A percentile compares a stretch with the other conserved stretches of the same genome.
Evolutionary conservation across 2,329 filamentous ascomycete genomes (phyloP).

Genomic region (Fusarium tricinctum): DNA sequence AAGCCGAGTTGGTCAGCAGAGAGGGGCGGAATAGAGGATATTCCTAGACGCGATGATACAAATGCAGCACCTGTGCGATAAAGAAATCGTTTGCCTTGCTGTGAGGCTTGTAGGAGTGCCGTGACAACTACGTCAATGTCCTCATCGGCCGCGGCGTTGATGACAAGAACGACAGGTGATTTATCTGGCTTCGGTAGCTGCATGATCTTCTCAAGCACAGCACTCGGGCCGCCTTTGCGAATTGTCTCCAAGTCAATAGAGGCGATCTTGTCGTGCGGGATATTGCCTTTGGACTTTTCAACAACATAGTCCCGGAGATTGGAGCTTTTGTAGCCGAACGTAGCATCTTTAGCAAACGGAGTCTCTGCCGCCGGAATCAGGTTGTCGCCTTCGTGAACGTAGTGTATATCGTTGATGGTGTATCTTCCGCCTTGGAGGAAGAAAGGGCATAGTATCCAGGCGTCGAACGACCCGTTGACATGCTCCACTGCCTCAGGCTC

Average conservation of each 20-base stretch:
- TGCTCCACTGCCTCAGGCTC: constrained; percentile 66
- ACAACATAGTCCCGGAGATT: constrained; percentile 62
- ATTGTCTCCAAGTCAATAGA: constrained; percentile 65
- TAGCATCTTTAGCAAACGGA: constrained; percentile 69
- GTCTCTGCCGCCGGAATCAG: constrained; percentile 62
- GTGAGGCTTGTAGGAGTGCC: constrained; percentile 59
- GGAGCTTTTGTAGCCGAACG: constrained; percentile 69
- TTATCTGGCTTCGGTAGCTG: constrained; percentile 42
- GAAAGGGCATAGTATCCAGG: constrained; percentile 70
- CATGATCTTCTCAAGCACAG: constrained; percentile 59
- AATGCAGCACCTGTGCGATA: constrained; percentile 60
- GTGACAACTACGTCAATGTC: constrained; percentile 69
- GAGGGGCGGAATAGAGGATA: constrained; percentile 64
- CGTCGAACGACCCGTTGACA: constrained; percentile 64
- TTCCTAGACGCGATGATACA: constrained; percentile 64
- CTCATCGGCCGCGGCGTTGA: constrained; percentile 67
- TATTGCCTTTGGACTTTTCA: constrained; percentile 65
- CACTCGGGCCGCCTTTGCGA: constrained; percentile 59
- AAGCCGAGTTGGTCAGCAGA: constrained; percentile 60
- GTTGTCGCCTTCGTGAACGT: constrained; percentile 65
- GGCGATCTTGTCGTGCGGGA: constrained; percentile 55
- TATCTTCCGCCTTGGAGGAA: constrained; percentile 71
- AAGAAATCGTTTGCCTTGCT: constrained; percentile 53
- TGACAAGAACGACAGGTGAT: constrained; percentile 58
- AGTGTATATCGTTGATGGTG: constrained; percentile 70